Conservation (phyloP, 192 early-diverging fungal species). For the Chytriomyces hyalinus region DNA sequence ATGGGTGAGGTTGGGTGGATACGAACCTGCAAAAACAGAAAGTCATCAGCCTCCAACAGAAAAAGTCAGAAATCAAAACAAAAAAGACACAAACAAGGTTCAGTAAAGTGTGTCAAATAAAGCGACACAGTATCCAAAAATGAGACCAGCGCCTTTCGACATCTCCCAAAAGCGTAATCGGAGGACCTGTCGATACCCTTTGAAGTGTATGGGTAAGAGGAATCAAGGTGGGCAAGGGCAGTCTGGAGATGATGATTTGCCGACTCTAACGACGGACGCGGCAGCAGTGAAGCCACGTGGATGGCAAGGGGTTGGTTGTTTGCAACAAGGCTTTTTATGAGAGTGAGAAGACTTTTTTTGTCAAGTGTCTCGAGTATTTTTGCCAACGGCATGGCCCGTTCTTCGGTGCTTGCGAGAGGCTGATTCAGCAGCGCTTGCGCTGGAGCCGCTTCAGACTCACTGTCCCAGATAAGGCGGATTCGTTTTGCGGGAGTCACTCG, state of each 20-base stretch:
- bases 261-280: conserved; percentile 83
- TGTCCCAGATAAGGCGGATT: conserved; percentile 3
- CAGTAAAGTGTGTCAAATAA: conserved; percentile 55
- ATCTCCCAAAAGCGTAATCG: conserved; percentile 89
- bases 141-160: conserved; percentile 75
- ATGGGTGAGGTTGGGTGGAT: conserved; percentile 77
- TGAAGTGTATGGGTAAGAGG: conserved; percentile 87
- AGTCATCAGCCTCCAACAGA: conserved; percentile 4
- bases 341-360: conserved; percentile 72
- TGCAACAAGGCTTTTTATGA: conserved; percentile 76
- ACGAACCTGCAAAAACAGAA: conserved; percentile 42
- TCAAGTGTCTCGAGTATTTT: conserved; percentile 59
- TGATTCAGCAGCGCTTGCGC: neutral
- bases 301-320: conserved; percentile 72
- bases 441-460: neutral
- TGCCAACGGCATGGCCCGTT: conserved; percentile 21
- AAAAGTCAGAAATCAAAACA: neutral
- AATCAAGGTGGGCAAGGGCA: conserved; percentile 73
- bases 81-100: conserved; percentile 23
- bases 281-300: conserved; percentile 75
- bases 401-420: neutral
- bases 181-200: conserved; percentile 70
- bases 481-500: neutral
- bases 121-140: conserved; percentile 59
- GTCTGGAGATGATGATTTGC: conserved; percentile 67